Base-by-base conservation (phyloP, 352 stramenopile species). In the Globisporangium yorkense region DNA sequence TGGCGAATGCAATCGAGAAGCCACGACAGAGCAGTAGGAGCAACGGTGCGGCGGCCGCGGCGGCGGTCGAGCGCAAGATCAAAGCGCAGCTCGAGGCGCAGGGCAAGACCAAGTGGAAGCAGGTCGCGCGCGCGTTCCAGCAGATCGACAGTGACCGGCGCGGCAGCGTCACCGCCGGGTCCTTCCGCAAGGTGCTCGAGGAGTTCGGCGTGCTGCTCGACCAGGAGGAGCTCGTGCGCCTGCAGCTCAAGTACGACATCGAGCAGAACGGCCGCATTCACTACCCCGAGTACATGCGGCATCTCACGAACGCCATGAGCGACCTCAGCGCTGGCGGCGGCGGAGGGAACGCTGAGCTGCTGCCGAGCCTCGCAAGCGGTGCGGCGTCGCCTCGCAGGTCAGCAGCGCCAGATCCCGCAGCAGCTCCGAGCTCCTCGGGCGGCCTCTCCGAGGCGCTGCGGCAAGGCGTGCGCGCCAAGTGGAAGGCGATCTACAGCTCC, bases 171-270 rank as follows among this genome's bases (percentile, higher is more conserved):
- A 77, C 65, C 0, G 62, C 72, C 3, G 61, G 63, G 3, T 77
- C 77, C 2, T 82, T 88, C 53, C 67, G 71, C 15, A 92, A 92
- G 51, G 81, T 92, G 12, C 62, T 92, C 1, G 68, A 69, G 5
- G 74, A 87, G 27, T 51, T 84, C 0, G 71, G 79, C 16, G 64
- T 92, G 16, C 57, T 68, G 13, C 57, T 92, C 1, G 70, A 80
- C 21, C 66, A 77, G 18, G 81, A 92, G 66, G 81, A 89, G 31
- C 44, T 87, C 12, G 61, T 82, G 20, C 77, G 77, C 0, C 68
- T 92, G n/a, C 72, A 83, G 54, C 70, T 85, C 57, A 92, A 92
- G 57, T 92, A 91, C 54, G 81, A 91, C 61, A 62, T 80, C 0
- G 75, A 91, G 41, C 80, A 91, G 56, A 88, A 83, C 53, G 77